Base-by-base conservation (phyloP, 495 filamentous ascomycete genomes). In the Astrothelium macrocarpum region DNA sequence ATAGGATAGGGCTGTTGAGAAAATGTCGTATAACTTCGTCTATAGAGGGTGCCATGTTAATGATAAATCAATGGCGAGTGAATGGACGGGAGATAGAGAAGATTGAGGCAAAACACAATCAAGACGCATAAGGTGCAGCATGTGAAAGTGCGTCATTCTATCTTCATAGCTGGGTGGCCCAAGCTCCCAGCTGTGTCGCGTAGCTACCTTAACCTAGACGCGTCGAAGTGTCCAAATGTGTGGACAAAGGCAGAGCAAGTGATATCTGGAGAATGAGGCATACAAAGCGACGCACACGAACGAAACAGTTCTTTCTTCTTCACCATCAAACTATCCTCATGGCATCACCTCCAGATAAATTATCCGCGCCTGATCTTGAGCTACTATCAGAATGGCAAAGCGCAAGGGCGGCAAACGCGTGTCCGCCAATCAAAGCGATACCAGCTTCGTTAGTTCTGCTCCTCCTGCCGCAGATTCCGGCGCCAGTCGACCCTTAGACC, bases 1-100 rank as follows among this genome's bases (percentile, higher is more conserved):
- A 84, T 26, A 79, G 77, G 39, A 89, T 75, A 26, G 72, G 71
- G 56, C 73, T 60, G 59, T 66, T 65, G 59, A 73, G 58, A 59
- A 71, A 26, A 4, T 53, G 23, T 23, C 29, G 16, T n/a, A 70
- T 32, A 20, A 20, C 12, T 49, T n/a, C n/a, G 14, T 49, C 45
- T 20, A 20, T n/a, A 0, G 45, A 49, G 18, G 23, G 10, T 16
- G 45, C 45, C 45, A 49, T 49, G 10, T 5, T 12, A 20, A 49
- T 20, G 5, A 5, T 12, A 49, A n/a, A 12, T 49, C 12, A 49
- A 20, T 49, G 1, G 45, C n/a, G n/a, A n/a, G 5, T 39, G 36
- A 39, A 7, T 49, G 16, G 5, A 5, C n/a, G 16, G 5, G 0
- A 49, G 18, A 20, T n/a, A 49, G 23, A 5, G 45, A n/a, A 20